Evolutionary conservation across 371 early-diverging fungal species (phyloP).

Genomic region (Mortierella sp.): DNA sequence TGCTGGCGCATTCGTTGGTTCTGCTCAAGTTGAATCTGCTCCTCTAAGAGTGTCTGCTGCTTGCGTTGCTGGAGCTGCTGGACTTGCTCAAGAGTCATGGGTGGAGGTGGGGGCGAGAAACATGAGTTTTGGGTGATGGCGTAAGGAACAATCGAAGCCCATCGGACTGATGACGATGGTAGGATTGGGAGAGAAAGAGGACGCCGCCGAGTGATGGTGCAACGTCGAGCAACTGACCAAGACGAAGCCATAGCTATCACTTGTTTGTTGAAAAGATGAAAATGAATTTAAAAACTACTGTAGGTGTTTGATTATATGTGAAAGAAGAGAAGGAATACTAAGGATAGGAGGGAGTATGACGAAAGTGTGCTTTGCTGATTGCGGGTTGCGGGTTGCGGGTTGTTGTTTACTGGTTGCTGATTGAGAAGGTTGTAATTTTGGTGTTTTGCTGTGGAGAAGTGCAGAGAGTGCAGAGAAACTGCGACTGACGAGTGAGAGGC

Average conservation of each 20-base stretch:
- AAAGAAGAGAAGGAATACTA: too few species aligned
- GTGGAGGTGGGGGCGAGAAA: slow-evolving; percentile 36
- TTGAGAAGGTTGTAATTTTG: too few species aligned
- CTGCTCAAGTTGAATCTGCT: slow-evolving; percentile 40
- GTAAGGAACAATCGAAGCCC: slow-evolving; percentile 46
- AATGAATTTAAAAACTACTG: too few species aligned
- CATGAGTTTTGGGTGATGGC: slow-evolving; percentile 9
- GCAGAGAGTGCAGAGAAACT: too few species aligned
- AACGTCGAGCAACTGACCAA: slow-evolving; percentile 21
- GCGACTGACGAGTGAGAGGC: too few species aligned
- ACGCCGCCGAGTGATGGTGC: slow-evolving; percentile 8
- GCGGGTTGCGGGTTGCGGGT: too few species aligned
- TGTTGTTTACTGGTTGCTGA: too few species aligned
- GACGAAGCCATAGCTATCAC: slow-evolving; percentile 16
- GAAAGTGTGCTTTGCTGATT: too few species aligned
- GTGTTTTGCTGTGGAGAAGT: too few species aligned
- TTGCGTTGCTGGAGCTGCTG: slow-evolving; percentile 7
- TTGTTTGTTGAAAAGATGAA: too few species aligned
- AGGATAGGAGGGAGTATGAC: too few species aligned
- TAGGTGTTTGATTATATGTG: too few species aligned
- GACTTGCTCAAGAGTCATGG: slow-evolving; percentile 44
- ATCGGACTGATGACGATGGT: slow-evolving; percentile 22
- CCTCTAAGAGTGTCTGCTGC: slow-evolving; percentile 26
- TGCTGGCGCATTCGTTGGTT: slow-evolving; percentile 37
- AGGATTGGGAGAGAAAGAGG: slow-evolving; percentile 6